These are phyloP conservation scores for Naganishia randhawae DNA, from an alignment of 768 basidiomycete genomes.

Conservation along the genomic window DNA sequence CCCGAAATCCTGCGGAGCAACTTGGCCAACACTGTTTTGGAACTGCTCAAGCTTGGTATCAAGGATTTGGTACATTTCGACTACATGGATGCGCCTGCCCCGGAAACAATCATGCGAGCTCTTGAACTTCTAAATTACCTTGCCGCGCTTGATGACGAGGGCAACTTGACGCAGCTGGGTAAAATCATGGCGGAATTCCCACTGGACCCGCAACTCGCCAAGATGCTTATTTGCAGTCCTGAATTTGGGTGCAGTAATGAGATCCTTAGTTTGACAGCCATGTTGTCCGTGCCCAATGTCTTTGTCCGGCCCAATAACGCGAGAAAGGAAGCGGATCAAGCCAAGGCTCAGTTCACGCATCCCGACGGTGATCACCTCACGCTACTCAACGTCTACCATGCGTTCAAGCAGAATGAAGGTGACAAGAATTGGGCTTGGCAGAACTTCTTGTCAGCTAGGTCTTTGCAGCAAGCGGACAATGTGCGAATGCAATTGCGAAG, in stretches of 20 bases:
- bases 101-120: slow-evolving; percentile 95
- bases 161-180: slow-evolving; percentile 80
- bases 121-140: slow-evolving; percentile 89
- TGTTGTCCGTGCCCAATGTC: slow-evolving; percentile 95
- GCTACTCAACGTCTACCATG: slow-evolving; percentile 89
- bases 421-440: slow-evolving; percentile 88
- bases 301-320: slow-evolving; percentile 87
- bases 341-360: slow-evolving; percentile 79
- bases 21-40: slow-evolving; percentile 85
- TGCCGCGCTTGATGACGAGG: slow-evolving; percentile 88
- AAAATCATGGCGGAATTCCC: slow-evolving; percentile 96
- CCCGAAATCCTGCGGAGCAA: slow-evolving; percentile 94
- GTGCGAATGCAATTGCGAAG: slow-evolving; percentile 83
- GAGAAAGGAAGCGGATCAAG: slow-evolving; percentile 84
- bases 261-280: slow-evolving; percentile 87
- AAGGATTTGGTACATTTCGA: slow-evolving; percentile 86
- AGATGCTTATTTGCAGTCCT: slow-evolving; percentile 88
- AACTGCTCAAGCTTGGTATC: slow-evolving; percentile 89
- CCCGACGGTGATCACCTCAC: slow-evolving; percentile 97
- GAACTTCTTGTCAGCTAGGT: slow-evolving; percentile 77
- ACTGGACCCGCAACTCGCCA: slow-evolving; percentile 90
- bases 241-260: slow-evolving; percentile 96
- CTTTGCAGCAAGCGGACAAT: slow-evolving; percentile 86
- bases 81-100: slow-evolving; percentile 80
- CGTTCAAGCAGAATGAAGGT: slow-evolving; percentile 70